Conservation (phyloP, 441 rosid genomes). For the Jatropha multifida region DNA sequence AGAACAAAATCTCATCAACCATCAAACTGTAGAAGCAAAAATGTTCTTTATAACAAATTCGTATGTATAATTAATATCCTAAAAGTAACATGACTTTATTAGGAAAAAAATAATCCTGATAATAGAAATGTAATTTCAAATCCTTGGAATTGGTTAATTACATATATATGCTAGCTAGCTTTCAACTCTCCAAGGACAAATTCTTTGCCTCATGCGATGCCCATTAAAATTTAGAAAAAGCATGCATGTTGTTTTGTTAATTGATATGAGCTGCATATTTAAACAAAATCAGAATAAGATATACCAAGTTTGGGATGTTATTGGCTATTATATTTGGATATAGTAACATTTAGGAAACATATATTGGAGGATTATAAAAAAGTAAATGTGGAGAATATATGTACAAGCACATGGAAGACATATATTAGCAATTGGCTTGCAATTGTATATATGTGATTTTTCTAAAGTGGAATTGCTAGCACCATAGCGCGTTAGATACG, state of each 20-base stretch:
- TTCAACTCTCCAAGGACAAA: slow-evolving; percentile 11
- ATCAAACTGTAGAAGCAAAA: slow-evolving; percentile 3
- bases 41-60: not conserved
- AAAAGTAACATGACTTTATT: slow-evolving; percentile 4
- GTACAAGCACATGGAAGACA: not conserved
- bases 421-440: not conserved
- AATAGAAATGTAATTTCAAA: not conserved
- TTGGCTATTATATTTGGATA: not conserved
- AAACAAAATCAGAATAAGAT: not conserved
- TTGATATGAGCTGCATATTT: not conserved
- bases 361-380: not conserved
- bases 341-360: not conserved
- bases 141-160: slow-evolving; percentile 7
- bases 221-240: slow-evolving; percentile 8
- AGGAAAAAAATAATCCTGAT: not conserved
- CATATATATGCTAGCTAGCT: not conserved
- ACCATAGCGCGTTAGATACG: not conserved
- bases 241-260: not conserved
- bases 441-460: not conserved
- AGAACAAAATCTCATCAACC: slow-evolving; percentile 2
- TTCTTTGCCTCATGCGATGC: slow-evolving; percentile 17
- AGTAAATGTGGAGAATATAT: slow-evolving; percentile 12
- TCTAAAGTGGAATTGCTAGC: not conserved
- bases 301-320: not conserved
- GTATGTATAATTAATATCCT: not conserved